phyloP scores from a whole-genome alignment of 2,329 filamentous ascomycete genomes.

The Fonsecaea nubica region DNA sequence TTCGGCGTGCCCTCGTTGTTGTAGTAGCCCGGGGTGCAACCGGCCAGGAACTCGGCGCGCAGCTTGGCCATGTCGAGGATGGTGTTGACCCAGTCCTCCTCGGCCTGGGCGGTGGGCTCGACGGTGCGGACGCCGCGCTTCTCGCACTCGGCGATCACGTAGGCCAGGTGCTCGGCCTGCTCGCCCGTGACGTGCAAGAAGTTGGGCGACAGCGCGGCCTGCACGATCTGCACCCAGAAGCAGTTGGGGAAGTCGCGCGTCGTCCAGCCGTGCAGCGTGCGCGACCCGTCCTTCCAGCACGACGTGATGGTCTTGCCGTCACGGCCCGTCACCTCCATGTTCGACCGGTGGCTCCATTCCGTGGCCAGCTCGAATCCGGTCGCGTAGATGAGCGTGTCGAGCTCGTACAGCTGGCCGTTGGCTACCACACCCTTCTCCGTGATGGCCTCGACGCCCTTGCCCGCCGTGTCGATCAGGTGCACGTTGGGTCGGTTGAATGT shows the following conservation, averaged over 20 bases:
- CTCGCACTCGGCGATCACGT: slow-evolving; percentile 28
- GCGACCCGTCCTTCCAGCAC: slow-evolving; percentile 39
- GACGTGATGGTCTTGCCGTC: slow-evolving; percentile 38
- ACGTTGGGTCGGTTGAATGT: slow-evolving; percentile 67
- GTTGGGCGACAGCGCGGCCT: slow-evolving; percentile 34
- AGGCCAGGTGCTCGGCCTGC: slow-evolving; percentile 33
- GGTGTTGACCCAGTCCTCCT: slow-evolving; percentile 33
- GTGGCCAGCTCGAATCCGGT: slow-evolving; percentile 51
- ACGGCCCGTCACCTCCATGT: slow-evolving; percentile 41
- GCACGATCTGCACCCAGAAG: slow-evolving; percentile 34
- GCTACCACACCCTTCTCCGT: slow-evolving; percentile 58
- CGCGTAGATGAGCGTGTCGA: slow-evolving; percentile 56
- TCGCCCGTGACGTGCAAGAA: slow-evolving; percentile 35
- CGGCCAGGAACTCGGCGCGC: slow-evolving; percentile 25
- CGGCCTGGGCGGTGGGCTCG: slow-evolving; percentile 32
- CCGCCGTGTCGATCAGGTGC: slow-evolving; percentile 65
- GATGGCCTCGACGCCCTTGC: slow-evolving; percentile 57
- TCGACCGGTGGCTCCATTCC: slow-evolving; percentile 27
- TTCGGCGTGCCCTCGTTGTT: slow-evolving; percentile 32
- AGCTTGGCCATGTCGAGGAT: slow-evolving; percentile 24
- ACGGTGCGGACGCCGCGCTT: slow-evolving; percentile 27
- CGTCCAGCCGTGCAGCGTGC: slow-evolving; percentile 34
- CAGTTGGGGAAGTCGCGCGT: slow-evolving; percentile 34
- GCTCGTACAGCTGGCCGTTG: slow-evolving; percentile 55
- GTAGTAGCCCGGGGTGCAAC: slow-evolving; percentile 35